These are phyloP conservation scores for Cryphonectria naterciae DNA, from an alignment of 2,329 filamentous ascomycete genomes.

Conservation along the genomic window DNA sequence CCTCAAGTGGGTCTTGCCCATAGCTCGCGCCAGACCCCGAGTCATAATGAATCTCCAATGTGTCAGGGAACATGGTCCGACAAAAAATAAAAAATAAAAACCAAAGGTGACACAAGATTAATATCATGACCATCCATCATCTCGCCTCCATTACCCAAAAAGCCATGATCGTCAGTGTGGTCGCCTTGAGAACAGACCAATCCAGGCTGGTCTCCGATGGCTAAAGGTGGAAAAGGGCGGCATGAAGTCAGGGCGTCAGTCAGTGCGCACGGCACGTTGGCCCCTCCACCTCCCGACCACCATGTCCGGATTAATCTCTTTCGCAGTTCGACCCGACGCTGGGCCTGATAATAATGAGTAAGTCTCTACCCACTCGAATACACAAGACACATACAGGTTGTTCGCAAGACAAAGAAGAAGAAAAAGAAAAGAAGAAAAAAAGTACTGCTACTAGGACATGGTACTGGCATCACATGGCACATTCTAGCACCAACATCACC, in stretches of 20 bases:
- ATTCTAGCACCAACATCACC: not conserved
- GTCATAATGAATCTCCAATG: not conserved
- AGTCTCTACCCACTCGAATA: not conserved
- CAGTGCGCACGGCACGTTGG: not conserved
- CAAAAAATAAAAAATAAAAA: not conserved
- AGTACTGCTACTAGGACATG: not conserved
- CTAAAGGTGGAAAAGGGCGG: not conserved
- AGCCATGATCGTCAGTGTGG: not conserved
- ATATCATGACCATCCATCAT: not conserved
- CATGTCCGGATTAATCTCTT: not conserved
- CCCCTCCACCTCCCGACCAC: not conserved
- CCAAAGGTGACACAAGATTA: not conserved
- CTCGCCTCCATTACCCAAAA: not conserved
- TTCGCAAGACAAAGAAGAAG: not conserved
- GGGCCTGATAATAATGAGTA: not conserved
- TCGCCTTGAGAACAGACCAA: not conserved
- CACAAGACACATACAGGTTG: not conserved
- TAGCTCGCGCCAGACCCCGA: too few species aligned
- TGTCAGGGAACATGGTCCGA: not conserved
- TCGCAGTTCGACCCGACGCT: too few species aligned
- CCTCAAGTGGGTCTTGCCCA: not conserved
- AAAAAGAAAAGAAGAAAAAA: not conserved
- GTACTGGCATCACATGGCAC: not conserved
- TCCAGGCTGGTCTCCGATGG: not conserved
- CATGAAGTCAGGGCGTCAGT: not conserved